These are phyloP conservation scores for Starmerella sp. DNA, from an alignment of 805 yeast genomes.

Conservation along the genomic window DNA sequence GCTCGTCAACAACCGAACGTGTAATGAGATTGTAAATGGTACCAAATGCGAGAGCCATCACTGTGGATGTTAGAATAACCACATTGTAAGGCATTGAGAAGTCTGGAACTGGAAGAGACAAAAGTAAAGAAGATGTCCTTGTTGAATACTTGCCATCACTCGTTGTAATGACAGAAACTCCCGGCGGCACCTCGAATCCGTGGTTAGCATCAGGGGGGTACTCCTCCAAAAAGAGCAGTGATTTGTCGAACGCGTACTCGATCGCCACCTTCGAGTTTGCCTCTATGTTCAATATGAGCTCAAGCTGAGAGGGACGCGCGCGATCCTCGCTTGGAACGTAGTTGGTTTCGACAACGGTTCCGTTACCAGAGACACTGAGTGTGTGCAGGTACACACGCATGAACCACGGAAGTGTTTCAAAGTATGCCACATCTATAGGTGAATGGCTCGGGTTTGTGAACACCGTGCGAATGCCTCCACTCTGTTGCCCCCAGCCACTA, in stretches of 20 bases:
- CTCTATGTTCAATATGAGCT: conserved; percentile 55
- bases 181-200: conserved; percentile 91
- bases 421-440: conserved; percentile 46
- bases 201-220: conserved; percentile 99
- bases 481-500: conserved; percentile 84
- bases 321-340: conserved; percentile 76
- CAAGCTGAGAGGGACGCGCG: conserved; percentile 70
- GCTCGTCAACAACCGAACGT: conserved; percentile 29
- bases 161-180: conserved; percentile 28
- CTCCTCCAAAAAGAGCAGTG: conserved; percentile 71
- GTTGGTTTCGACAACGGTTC: conserved; percentile 25
- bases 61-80: conserved; percentile 83
- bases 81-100: conserved; percentile 98
- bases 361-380: conserved; percentile 27
- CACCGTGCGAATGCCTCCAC: conserved; percentile 76
- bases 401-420: conserved; percentile 88
- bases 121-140: conserved; percentile 76
- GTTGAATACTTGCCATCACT: conserved; percentile 34
- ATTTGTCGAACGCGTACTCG: conserved; percentile 75
- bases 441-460: conserved; percentile 50
- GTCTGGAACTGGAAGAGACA: conserved; percentile 91
- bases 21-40: conserved; percentile 60
- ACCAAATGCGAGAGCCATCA: conserved; percentile 87
- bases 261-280: conserved; percentile 8
- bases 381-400: conserved; percentile 74